Evolutionary conservation across 176 grass and related monocot species (phyloP), one percentile per base, ranked within the genome.

Genomic region (Saccharum officinarum): DNA sequence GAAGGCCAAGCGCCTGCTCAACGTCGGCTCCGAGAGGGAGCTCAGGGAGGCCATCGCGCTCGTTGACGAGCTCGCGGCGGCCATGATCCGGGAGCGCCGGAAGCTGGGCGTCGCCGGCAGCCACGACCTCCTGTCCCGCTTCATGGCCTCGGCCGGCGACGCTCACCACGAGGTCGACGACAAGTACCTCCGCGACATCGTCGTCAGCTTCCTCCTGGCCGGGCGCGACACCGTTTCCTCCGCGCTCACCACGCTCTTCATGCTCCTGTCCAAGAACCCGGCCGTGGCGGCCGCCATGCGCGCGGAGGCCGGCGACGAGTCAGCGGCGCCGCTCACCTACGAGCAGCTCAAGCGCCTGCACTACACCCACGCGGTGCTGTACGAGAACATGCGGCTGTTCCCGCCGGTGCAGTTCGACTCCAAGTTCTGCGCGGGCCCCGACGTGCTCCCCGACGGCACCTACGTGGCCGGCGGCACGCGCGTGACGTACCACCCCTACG

Each of bases 391-490:
- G 83, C 83, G 94, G 10, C 61, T 95, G 28, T 89, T 89, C 87
- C 94, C 94, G 6, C 94, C 94, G 6, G 89, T 96, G 61, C 94
- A 96, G 67, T 93, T 96, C 83, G 94, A 96, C 84, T 93, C 91
- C 86, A 96, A 96, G 86, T 96, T 93, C 86, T 91, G 91, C 67
- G 84, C 68, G 68, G 88, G 15, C 34, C 74, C 45, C 26, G 91
- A 91, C 68, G 75, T 95, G 69, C 83, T 95, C 38, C 94, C 94
- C 5, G 91, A 95, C 82, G 94, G 91, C 61, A 93, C 91, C 23
- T 91, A 91, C 67, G 80, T 95, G 3, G 30, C 80, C 0, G 82
- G 67, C 37, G 77, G 67, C 31, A 67, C 86, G 40, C 87, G 91
- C 17, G 86, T 95, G 15, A 91, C 61, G 65, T 95, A 95, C 80